These are phyloP conservation scores for Apium graveolens DNA, from an alignment of 129 eudicot genomes.

Conservation along the genomic window DNA sequence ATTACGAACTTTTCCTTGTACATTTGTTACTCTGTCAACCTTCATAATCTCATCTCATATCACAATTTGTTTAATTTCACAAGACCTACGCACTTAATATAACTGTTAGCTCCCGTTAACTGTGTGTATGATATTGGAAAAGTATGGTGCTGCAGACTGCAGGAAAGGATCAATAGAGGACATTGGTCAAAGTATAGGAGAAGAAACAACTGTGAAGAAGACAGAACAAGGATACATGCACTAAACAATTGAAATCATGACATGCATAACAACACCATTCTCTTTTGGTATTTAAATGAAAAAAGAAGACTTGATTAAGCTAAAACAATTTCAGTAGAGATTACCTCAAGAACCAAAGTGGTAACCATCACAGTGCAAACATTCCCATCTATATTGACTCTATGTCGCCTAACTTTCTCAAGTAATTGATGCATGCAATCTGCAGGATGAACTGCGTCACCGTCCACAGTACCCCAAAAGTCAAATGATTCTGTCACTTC, in stretches of 20 bases:
- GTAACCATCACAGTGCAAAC: slow-evolving; percentile 93
- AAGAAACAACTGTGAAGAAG: neutral
- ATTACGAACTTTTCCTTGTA: neutral
- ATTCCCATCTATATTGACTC: slow-evolving; percentile 79
- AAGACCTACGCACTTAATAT: neutral
- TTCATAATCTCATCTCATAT: neutral
- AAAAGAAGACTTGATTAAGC: neutral
- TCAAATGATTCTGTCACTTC: slow-evolving; percentile 83
- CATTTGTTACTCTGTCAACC: neutral
- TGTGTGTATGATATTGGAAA: neutral
- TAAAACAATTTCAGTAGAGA: neutral
- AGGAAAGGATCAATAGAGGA: neutral
- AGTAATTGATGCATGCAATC: slow-evolving; percentile 82
- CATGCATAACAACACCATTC: neutral
- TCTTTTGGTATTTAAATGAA: neutral
- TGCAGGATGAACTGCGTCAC: slow-evolving; percentile 85
- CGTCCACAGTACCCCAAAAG: slow-evolving; percentile 94
- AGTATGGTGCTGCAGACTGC: neutral
- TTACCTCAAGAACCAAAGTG: slow-evolving; percentile 91
- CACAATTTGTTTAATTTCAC: neutral
- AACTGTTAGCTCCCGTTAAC: neutral
- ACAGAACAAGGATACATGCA: neutral
- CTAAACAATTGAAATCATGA: neutral
- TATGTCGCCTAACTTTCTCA: slow-evolving; percentile 76
- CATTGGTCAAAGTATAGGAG: neutral